A percentile compares a stretch with the other conserved stretches of the same genome.
Evolutionary conservation across 805 yeast species (phyloP).

Genomic region (Ascoidea asiatica): DNA sequence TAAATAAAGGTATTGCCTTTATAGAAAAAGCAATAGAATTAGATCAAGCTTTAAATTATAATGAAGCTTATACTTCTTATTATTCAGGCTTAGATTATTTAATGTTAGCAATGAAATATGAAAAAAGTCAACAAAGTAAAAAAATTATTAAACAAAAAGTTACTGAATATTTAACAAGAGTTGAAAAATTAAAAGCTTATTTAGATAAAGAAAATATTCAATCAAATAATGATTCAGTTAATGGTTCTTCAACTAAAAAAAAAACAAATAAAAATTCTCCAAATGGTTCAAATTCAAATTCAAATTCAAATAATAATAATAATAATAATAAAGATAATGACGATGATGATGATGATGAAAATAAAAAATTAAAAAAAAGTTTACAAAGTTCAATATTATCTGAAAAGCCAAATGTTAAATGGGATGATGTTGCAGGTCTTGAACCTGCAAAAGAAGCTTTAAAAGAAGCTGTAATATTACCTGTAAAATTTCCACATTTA

Average conservation of each 20-base stretch:
- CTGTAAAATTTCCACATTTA: slow-evolving; percentile 90
- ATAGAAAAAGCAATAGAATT: slow-evolving; percentile 93
- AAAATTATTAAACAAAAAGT: slow-evolving; percentile 80
- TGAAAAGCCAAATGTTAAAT: slow-evolving; percentile 83
- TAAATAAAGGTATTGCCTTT: slow-evolving; percentile 87
- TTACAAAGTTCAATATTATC: slow-evolving; percentile 82
- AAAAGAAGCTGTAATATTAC: slow-evolving; percentile 93
- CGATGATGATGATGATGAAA: slow-evolving; percentile 66
- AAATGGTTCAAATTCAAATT: slow-evolving; percentile 41
- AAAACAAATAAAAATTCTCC: slow-evolving; percentile 39
- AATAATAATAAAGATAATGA: slow-evolving; percentile 34
- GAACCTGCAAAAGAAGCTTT: slow-evolving; percentile 93
- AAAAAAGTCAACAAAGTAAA: slow-evolving; percentile 80
- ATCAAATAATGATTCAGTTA: background rate
- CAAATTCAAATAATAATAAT: slow-evolving; percentile 19
- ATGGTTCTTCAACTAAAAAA: slow-evolving; percentile 18
- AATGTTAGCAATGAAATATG: slow-evolving; percentile 91
- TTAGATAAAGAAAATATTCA: slow-evolving; percentile 45
- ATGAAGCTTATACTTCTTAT: slow-evolving; percentile 87
- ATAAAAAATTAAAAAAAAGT: slow-evolving; percentile 82
- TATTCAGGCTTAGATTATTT: slow-evolving; percentile 89
- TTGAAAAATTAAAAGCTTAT: slow-evolving; percentile 87
- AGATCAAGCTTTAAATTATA: slow-evolving; percentile 79
- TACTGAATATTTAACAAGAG: slow-evolving; percentile 82
- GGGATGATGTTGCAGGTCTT: slow-evolving; percentile 95